phyloP scores from a whole-genome alignment of 768 basidiomycete genomes.

The Clitopilus passeckerianus region DNA sequence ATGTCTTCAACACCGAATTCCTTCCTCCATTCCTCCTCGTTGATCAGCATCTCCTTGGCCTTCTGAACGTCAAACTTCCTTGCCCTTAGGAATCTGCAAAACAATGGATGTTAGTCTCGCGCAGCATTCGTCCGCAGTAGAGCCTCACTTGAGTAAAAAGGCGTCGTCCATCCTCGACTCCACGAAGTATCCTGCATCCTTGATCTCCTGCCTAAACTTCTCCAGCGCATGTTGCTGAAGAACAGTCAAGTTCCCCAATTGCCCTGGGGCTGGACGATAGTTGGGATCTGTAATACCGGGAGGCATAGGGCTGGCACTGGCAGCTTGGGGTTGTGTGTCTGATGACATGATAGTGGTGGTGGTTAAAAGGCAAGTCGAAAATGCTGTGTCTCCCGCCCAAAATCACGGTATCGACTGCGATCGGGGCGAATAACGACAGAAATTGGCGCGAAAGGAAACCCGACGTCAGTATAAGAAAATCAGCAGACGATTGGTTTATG shows the following conservation, averaged over 20 bases:
- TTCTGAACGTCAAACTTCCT: conserved; percentile 84
- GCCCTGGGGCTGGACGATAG: conserved; percentile 65
- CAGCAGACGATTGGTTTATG: not conserved
- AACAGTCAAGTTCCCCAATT: conserved; percentile 67
- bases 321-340: conserved; percentile 18
- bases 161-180: conserved; percentile 68
- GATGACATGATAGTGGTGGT: not conserved
- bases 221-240: conserved; percentile 61
- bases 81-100: conserved; percentile 79
- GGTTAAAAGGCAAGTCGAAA: not conserved
- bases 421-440: not conserved
- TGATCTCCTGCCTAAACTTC: conserved; percentile 59
- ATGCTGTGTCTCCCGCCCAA: not conserved
- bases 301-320: conserved; percentile 54
- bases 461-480: not conserved
- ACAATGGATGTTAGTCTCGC: not conserved
- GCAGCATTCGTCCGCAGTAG: not conserved
- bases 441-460: not conserved
- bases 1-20: conserved; percentile 80
- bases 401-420: not conserved
- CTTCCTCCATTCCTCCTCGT: conserved; percentile 86
- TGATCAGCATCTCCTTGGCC: conserved; percentile 80
- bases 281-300: conserved; percentile 55
- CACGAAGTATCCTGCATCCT: conserved; percentile 56
- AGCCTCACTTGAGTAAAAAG: conserved; percentile 50